Percentiles rank a stretch among this genome's conserved stretches.
phyloP scores from a whole-genome alignment of 2,329 filamentous ascomycete genomes.

The Arthroderma sp. region DNA sequence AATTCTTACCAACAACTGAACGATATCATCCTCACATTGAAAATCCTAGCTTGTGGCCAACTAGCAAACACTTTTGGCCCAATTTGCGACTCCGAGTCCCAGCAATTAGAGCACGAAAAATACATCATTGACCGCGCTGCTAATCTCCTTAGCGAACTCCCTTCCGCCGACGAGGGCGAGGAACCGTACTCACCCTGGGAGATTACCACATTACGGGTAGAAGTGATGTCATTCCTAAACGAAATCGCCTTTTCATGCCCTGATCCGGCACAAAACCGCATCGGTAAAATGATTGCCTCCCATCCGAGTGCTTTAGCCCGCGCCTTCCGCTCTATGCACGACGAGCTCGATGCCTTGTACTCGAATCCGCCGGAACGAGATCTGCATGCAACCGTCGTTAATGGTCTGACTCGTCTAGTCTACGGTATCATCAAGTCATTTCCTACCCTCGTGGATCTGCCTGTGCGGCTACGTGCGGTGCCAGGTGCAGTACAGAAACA shows the following conservation, averaged over 20 bases:
- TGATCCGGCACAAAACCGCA: slow-evolving; percentile 42
- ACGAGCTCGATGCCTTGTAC: slow-evolving; percentile 54
- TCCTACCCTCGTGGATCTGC: slow-evolving; percentile 53
- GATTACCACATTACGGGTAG: slow-evolving; percentile 33
- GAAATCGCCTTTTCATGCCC: slow-evolving; percentile 30
- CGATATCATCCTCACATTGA: slow-evolving; percentile 44
- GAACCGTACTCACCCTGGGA: slow-evolving; percentile 27
- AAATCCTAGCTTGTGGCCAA: slow-evolving; percentile 45
- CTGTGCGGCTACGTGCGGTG: slow-evolving; percentile 56
- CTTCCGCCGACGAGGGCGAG: slow-evolving; percentile 34
- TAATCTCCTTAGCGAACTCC: slow-evolving; percentile 45
- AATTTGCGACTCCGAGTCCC: slow-evolving; percentile 25
- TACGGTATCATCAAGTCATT: slow-evolving; percentile 50
- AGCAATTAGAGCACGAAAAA: slow-evolving; percentile 31
- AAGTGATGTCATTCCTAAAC: slow-evolving; percentile 35
- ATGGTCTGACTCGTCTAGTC: slow-evolving; percentile 48
- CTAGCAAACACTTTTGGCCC: slow-evolving; percentile 44
- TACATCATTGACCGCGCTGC: slow-evolving; percentile 47
- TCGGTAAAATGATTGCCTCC: slow-evolving; percentile 51
- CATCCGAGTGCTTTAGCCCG: slow-evolving; percentile 62
- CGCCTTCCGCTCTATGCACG: slow-evolving; percentile 62
- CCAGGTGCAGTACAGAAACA: slow-evolving; percentile 70
- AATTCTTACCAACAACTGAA: slow-evolving; percentile 45
- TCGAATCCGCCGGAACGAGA: slow-evolving; percentile 35
- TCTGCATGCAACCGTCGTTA: slow-evolving; percentile 44